These are phyloP conservation scores for Scedosporium apiospermum DNA, from an alignment of 2,329 filamentous ascomycete species.

Conservation along the genomic window DNA sequence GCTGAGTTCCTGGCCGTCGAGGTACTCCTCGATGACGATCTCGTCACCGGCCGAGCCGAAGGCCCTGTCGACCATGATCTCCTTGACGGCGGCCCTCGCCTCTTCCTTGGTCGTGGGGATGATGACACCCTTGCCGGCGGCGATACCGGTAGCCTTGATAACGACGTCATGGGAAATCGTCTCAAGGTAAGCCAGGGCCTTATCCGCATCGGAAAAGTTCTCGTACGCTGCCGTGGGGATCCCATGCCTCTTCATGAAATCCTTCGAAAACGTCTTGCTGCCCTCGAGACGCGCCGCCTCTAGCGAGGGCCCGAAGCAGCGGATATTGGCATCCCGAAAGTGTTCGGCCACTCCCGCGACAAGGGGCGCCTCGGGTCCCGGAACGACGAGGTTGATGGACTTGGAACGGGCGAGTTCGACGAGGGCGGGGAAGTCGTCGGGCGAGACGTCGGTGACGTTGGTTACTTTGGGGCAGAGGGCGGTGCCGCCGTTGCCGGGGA, in stretches of 20 bases:
- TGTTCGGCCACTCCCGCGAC: conserved; percentile 82
- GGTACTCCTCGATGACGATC: conserved; percentile 90
- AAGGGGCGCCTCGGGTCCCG: conserved; percentile 87
- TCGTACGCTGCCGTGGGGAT: conserved; percentile 88
- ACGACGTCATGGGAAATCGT: conserved; percentile 64
- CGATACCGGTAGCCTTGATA: conserved; percentile 88
- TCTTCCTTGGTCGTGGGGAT: conserved; percentile 76
- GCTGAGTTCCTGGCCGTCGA: conserved; percentile 85
- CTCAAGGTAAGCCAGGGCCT: conserved; percentile 66
- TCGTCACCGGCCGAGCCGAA: conserved; percentile 83
- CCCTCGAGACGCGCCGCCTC: conserved; percentile 86
- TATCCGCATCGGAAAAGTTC: conserved; percentile 73
- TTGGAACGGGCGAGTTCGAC: conserved; percentile 66
- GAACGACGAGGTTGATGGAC: conserved; percentile 71
- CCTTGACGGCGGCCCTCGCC: conserved; percentile 68
- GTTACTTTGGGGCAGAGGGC: conserved; percentile 58
- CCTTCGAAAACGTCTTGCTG: conserved; percentile 94
- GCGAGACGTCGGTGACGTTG: conserved; percentile 61
- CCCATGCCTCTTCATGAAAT: conserved; percentile 87
- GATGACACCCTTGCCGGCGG: conserved; percentile 92
- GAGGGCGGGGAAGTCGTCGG: conserved; percentile 69
- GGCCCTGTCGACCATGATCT: conserved; percentile 82
- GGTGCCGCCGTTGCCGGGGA: conserved; percentile 83
- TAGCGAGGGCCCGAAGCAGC: conserved; percentile 77
- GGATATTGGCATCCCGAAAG: conserved; percentile 66